These are phyloP conservation scores for Ascosphaera aggregata DNA, from an alignment of 2,329 filamentous ascomycete genomes.

Conservation along the genomic window DNA sequence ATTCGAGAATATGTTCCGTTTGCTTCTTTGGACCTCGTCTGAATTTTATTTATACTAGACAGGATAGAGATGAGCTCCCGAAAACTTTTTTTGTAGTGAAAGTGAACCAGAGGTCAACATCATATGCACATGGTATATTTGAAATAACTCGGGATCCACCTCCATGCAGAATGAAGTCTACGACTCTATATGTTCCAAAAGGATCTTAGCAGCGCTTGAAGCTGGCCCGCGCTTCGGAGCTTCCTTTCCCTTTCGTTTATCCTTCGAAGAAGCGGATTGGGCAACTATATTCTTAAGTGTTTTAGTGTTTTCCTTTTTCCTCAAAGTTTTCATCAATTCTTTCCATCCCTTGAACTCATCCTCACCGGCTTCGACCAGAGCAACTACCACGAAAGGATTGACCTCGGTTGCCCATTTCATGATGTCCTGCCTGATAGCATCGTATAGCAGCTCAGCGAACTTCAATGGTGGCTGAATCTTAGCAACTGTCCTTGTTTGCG, in stretches of 20 bases:
- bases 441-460: slow-evolving; percentile 66
- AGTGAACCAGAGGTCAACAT: too few species aligned
- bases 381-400: slow-evolving; percentile 69
- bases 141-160: too few species aligned
- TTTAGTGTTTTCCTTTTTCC: slow-evolving; percentile 52
- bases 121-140: too few species aligned
- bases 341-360: slow-evolving; percentile 42
- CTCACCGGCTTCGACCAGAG: slow-evolving; percentile 55
- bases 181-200: slow-evolving; percentile 17
- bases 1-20: too few species aligned
- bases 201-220: slow-evolving; percentile 24
- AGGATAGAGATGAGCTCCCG: too few species aligned
- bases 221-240: slow-evolving; percentile 15
- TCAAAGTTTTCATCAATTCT: slow-evolving; percentile 45
- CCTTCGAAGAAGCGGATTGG: slow-evolving; percentile 34
- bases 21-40: too few species aligned
- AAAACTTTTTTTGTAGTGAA: too few species aligned
- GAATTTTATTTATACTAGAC: too few species aligned
- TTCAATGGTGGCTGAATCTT: slow-evolving; percentile 51
- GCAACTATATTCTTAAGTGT: slow-evolving; percentile 33
- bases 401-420: slow-evolving; percentile 68
- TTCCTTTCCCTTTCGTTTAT: slow-evolving; percentile 28
- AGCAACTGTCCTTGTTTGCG: slow-evolving; percentile 43
- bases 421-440: slow-evolving; percentile 49
- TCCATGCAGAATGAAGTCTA: too few species aligned